phyloP scores from a whole-genome alignment of 345 rosid genomes.

The Camelina sativa region DNA sequence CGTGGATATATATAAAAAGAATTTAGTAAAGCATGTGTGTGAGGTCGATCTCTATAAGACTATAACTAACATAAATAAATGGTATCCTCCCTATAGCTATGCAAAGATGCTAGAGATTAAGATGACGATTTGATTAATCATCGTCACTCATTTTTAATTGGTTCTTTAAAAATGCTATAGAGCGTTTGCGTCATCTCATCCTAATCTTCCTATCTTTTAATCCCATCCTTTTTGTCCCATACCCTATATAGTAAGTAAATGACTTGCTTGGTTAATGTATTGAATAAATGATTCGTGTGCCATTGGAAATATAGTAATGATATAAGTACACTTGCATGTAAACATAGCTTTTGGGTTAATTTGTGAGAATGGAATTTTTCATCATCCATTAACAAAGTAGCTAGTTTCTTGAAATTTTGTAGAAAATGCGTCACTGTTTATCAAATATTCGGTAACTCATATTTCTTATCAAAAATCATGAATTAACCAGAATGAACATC shows the following conservation, averaged over 20 bases:
- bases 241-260: constrained; percentile 28
- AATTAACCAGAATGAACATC: no score
- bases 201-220: background rate
- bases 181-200: constrained; percentile 35
- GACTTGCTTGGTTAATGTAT: constrained; percentile 12
- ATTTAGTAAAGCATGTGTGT: background rate
- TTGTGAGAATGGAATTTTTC: no score
- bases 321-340: no score
- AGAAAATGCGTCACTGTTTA: no score
- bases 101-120: constrained; percentile 21
- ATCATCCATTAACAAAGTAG: no score
- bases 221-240: constrained; percentile 24
- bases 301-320: background rate
- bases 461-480: no score
- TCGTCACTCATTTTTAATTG: constrained; percentile 23
- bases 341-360: no score
- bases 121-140: constrained; percentile 28
- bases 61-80: background rate
- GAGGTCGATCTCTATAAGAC: background rate
- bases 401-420: no score
- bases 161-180: background rate
- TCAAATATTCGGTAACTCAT: no score
- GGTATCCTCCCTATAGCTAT: background rate
- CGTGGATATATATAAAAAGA: background rate
- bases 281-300: background rate